Percentiles rank a stretch among this genome's conserved stretches.
phyloP scores from a whole-genome alignment of 2,329 filamentous ascomycete genomes.

The Phyllosticta citribraziliensis region DNA sequence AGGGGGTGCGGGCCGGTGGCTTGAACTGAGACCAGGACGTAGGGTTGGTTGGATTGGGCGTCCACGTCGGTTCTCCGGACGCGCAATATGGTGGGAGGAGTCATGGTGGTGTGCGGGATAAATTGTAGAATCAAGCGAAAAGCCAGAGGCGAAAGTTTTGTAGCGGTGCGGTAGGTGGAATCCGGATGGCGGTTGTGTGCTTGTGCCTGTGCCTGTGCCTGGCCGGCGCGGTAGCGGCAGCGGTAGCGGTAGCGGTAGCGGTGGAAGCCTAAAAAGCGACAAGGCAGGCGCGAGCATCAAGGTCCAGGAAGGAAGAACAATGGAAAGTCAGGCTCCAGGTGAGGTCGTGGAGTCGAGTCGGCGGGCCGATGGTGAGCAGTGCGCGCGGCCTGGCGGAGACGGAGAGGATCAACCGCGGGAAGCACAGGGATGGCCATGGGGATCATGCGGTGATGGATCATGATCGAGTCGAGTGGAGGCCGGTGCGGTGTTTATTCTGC shows the following conservation, averaged over 20 bases:
- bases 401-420: not conserved
- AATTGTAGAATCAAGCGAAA: not conserved
- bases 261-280: not conserved
- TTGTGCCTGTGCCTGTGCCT: not conserved
- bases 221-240: too few species aligned
- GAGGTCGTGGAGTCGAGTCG: not conserved
- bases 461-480: too few species aligned
- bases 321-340: too few species aligned
- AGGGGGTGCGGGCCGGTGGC: constrained; percentile 44
- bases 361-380: not conserved
- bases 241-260: not conserved
- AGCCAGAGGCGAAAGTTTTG: not conserved
- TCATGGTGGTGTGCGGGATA: constrained; percentile 5
- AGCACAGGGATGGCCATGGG: not conserved
- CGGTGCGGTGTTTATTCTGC: too few species aligned
- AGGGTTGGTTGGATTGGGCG: constrained; percentile 22
- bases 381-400: not conserved
- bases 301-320: not conserved
- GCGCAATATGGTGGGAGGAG: constrained; percentile 38
- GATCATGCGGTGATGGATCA: too few species aligned
- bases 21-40: constrained; percentile 52
- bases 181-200: not conserved
- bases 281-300: not conserved
- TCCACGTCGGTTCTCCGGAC: constrained; percentile 46
- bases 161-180: not conserved